A percentile compares a stretch with the other conserved stretches of the same genome.
Conservation (phyloP, 495 filamentous ascomycete genomes). For the Darksidea phi region DNA sequence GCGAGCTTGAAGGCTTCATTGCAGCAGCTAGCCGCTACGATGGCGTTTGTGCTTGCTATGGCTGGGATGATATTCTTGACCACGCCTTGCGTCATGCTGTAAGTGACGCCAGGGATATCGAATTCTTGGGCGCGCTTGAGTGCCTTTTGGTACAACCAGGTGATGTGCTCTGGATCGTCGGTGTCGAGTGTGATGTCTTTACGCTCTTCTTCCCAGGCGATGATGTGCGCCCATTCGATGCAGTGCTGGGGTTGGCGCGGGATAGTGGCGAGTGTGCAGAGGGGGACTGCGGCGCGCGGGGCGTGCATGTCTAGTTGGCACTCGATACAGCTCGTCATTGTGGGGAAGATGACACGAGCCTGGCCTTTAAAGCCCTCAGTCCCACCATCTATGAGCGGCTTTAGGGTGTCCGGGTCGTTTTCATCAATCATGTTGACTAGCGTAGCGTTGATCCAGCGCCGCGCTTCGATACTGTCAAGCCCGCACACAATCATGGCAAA, state of each 20-base stretch:
- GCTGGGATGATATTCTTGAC: conserved; percentile 99
- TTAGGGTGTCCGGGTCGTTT: conserved; percentile 74
- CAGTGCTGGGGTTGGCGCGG: conserved; percentile 97
- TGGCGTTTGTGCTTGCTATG: conserved; percentile 96
- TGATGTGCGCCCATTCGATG: conserved; percentile 98
- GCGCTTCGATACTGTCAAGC: conserved; percentile 95
- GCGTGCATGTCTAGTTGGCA: conserved; percentile 98
- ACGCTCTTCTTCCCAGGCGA: conserved; percentile 68
- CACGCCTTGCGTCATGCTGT: conserved; percentile 94
- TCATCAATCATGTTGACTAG: conserved; percentile 85
- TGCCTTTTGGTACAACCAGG: conserved; percentile 91
- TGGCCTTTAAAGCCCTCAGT: conserved; percentile 99
- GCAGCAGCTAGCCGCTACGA: conserved; percentile 91
- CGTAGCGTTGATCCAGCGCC: conserved; percentile 96
- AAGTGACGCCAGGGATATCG: conserved; percentile 89
- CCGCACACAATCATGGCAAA: conserved; percentile 93
- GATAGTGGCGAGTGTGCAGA: conserved; percentile 95
- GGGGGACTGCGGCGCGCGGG: conserved; percentile 85
- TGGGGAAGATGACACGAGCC: conserved; percentile 87
- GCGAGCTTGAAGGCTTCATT: conserved; percentile 96
- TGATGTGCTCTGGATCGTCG: conserved; percentile 95
- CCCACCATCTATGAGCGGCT: conserved; percentile 93
- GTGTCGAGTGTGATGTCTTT: conserved; percentile 70
- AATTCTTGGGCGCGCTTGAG: conserved; percentile 78
- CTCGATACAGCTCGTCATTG: conserved; percentile 92